Evolutionary conservation across 371 early-diverging fungal genomes (phyloP).

Genomic region (Mucor indicus): DNA sequence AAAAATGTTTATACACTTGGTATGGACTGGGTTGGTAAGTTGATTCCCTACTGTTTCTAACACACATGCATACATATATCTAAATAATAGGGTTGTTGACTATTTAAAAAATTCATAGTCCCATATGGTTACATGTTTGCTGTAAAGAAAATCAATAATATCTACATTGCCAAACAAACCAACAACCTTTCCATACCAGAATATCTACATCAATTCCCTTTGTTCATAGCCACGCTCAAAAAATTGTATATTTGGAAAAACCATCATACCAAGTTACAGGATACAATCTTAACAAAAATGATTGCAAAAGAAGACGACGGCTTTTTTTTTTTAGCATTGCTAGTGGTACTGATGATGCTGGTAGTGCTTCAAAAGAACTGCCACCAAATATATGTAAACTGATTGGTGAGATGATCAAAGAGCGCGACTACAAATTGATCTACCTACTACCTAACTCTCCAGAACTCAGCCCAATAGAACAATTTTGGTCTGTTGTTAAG

Average conservation of each 20-base stretch:
- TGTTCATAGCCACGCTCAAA: conserved; percentile 20
- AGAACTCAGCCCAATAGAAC: conserved; percentile 20
- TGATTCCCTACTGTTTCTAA: conserved; percentile 13
- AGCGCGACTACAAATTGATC: conserved; percentile 9
- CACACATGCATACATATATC: conserved; percentile 13
- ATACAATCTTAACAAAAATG: conserved; percentile 18
- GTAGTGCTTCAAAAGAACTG: conserved; percentile 18
- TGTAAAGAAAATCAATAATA: conserved; percentile 16
- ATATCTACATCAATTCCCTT: conserved; percentile 20
- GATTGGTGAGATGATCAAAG: conserved; percentile 10
- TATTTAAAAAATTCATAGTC: conserved; percentile 14
- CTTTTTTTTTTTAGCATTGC: conserved; percentile 16
- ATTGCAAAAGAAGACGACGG: conserved; percentile 15
- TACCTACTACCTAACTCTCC: conserved; percentile 17
- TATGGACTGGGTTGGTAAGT: conserved; percentile 16
- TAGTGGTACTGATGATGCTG: conserved; percentile 15
- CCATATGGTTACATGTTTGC: conserved; percentile 19
- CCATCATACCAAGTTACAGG: conserved; percentile 18
- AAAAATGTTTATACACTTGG: conserved; percentile 6
- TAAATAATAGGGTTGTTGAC: conserved; percentile 11
- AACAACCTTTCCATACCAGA: conserved; percentile 19
- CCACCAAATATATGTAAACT: conserved; percentile 14
- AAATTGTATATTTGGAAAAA: conserved; percentile 19
- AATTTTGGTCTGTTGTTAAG: conserved; percentile 15
- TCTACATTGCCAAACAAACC: conserved; percentile 18